These are phyloP conservation scores for Penicillium robsamsonii DNA, from an alignment of 495 filamentous ascomycete species.

Conservation along the genomic window DNA sequence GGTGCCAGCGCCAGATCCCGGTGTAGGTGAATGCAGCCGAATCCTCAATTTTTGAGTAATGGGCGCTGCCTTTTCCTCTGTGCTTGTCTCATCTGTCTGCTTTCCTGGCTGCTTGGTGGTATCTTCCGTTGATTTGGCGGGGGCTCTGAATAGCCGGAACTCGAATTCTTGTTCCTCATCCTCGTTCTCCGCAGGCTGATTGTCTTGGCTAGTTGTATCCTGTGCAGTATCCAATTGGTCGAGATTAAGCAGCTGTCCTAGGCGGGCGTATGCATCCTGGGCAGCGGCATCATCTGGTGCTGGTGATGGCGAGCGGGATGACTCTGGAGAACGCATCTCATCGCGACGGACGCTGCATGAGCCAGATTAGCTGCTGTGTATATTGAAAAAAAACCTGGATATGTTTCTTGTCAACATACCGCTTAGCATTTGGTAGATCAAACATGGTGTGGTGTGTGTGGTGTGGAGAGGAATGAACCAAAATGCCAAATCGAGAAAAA, in stretches of 20 bases:
- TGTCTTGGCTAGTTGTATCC: slow-evolving; percentile 1
- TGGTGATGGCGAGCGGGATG: slow-evolving; percentile 35
- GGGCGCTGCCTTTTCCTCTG: background rate
- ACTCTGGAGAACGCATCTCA: slow-evolving; percentile 37
- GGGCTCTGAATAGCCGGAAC: slow-evolving; percentile 46
- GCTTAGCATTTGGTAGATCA: slow-evolving; percentile 41
- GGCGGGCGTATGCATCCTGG: slow-evolving; percentile 37
- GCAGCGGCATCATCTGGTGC: slow-evolving; percentile 31
- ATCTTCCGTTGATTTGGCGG: slow-evolving; percentile 18
- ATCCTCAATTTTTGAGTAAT: slow-evolving; percentile 42
- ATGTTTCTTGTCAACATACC: slow-evolving; percentile 24
- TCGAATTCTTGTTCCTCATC: slow-evolving; percentile 50
- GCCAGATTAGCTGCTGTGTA: slow-evolving; percentile 9
- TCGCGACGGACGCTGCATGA: slow-evolving; percentile 42
- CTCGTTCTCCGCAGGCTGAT: slow-evolving; percentile 19
- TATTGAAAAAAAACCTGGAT: background rate
- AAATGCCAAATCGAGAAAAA: slow-evolving; percentile 11
- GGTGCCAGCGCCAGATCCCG: slow-evolving; percentile 21
- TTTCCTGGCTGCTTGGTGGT: background rate
- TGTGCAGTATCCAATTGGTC: slow-evolving; percentile 24
- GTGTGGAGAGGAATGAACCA: background rate
- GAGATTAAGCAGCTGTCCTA: slow-evolving; percentile 43
- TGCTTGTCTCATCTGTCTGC: slow-evolving; percentile 1
- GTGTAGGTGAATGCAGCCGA: slow-evolving; percentile 42
- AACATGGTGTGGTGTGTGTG: slow-evolving; percentile 34